Percentiles rank a stretch among this genome's conserved stretches.
phyloP scores from a whole-genome alignment of 306 rosid genomes.

The Ceratonia siliqua region DNA sequence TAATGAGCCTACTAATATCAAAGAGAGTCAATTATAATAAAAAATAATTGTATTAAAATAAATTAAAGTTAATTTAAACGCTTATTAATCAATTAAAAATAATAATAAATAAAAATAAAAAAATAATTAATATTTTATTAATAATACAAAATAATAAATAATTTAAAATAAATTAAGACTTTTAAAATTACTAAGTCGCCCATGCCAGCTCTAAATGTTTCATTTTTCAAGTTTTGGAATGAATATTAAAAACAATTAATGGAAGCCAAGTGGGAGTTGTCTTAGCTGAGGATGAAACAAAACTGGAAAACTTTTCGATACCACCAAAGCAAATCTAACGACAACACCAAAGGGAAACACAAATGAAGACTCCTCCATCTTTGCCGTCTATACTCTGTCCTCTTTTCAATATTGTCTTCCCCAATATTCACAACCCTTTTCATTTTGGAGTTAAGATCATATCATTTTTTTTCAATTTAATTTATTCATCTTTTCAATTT shows the following conservation, averaged over 20 bases:
- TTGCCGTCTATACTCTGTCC: slow-evolving; percentile 49
- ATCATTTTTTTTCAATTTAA: too few species aligned
- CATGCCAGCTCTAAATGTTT: slow-evolving; percentile 25
- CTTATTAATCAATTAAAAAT: too few species aligned
- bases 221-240: background rate
- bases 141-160: too few species aligned
- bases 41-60: too few species aligned
- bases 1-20: too few species aligned
- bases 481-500: too few species aligned
- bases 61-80: too few species aligned
- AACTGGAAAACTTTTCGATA: slow-evolving; percentile 32
- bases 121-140: too few species aligned
- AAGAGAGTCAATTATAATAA: too few species aligned
- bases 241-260: background rate
- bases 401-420: slow-evolving; percentile 30
- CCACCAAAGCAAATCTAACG: slow-evolving; percentile 46
- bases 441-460: too few species aligned
- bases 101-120: too few species aligned
- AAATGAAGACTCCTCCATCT: slow-evolving; percentile 15
- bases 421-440: slow-evolving; percentile 11
- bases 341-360: slow-evolving; percentile 45
- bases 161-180: too few species aligned
- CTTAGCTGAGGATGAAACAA: slow-evolving; percentile 38
- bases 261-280: slow-evolving; percentile 7
- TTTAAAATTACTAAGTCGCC: slow-evolving; percentile 6